Evolutionary conservation across 805 yeast genomes (phyloP).

Genomic region (Schwanniomyces sp.): DNA sequence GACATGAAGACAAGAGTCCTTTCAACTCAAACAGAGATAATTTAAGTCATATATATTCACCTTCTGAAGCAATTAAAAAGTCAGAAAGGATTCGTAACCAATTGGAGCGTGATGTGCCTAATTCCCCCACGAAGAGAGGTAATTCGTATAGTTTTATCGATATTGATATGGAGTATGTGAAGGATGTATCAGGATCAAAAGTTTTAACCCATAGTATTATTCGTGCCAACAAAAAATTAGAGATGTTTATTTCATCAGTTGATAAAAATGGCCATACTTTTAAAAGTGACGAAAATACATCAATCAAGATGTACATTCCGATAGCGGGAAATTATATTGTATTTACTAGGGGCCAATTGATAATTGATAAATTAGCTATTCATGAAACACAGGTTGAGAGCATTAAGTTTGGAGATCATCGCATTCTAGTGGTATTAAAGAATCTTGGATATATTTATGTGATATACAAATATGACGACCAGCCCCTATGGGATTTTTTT

Average conservation of each 20-base stretch:
- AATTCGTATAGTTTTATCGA: background rate
- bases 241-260: background rate
- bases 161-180: background rate
- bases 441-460: constrained; percentile 10
- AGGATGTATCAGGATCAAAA: background rate
- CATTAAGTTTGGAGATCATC: constrained; percentile 9
- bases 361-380: constrained; percentile 10
- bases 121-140: constrained; percentile 2
- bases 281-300: background rate
- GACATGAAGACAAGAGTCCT: background rate
- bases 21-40: background rate
- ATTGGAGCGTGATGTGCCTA: constrained; percentile 2
- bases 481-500: constrained; percentile 7
- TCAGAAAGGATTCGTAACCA: constrained; percentile 3
- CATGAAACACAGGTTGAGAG: constrained; percentile 8
- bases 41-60: background rate
- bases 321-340: constrained; percentile 7
- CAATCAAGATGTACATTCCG: constrained; percentile 7
- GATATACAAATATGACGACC: constrained; percentile 7
- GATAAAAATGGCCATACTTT: constrained; percentile 3
- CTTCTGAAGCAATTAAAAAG: background rate
- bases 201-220: background rate
- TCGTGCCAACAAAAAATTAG: background rate
- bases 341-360: constrained; percentile 6
- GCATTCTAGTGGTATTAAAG: constrained; percentile 9